Percentiles rank a stretch among this genome's conserved stretches.
These are phyloP conservation scores for Candida glaebosa DNA, from an alignment of 805 yeast genomes.

Conservation along the genomic window DNA sequence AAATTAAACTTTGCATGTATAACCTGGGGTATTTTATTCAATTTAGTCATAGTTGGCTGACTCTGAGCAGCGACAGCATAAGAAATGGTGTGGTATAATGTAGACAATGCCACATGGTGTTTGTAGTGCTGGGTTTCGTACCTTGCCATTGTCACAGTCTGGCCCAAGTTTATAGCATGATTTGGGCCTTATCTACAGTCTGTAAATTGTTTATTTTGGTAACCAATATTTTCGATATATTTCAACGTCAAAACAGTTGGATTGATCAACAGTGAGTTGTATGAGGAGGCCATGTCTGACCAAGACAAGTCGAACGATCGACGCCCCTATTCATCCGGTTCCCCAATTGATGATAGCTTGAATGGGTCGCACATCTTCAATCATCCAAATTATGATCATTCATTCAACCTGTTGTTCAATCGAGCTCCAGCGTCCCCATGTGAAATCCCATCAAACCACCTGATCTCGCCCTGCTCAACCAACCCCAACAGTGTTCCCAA, in stretches of 20 bases:
- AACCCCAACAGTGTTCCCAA: background rate
- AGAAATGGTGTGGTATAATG: too few relatives aligned
- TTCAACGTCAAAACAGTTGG: background rate
- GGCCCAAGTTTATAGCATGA: too few relatives aligned
- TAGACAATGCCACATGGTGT: too few relatives aligned
- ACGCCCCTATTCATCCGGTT: background rate
- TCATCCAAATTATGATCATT: background rate
- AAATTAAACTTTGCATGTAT: too few relatives aligned
- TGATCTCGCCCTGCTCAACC: conserved; percentile 1
- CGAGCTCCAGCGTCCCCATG: background rate
- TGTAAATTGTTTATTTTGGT: background rate
- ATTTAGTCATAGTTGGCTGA: too few relatives aligned
- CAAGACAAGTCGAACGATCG: background rate
- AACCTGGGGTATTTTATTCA: background rate
- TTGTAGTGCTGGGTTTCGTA: too few relatives aligned
- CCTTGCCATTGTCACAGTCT: too few relatives aligned
- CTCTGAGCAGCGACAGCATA: too few relatives aligned
- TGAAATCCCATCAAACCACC: background rate
- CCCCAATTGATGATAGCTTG: background rate
- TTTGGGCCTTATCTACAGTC: background rate
- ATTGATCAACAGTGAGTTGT: background rate
- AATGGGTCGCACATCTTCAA: background rate
- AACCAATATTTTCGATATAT: too few relatives aligned
- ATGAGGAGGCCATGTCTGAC: conserved; percentile 1
- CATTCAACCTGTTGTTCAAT: background rate